phyloP scores from a whole-genome alignment of 2,329 filamentous ascomycete genomes.

The Endothia cerciana region DNA sequence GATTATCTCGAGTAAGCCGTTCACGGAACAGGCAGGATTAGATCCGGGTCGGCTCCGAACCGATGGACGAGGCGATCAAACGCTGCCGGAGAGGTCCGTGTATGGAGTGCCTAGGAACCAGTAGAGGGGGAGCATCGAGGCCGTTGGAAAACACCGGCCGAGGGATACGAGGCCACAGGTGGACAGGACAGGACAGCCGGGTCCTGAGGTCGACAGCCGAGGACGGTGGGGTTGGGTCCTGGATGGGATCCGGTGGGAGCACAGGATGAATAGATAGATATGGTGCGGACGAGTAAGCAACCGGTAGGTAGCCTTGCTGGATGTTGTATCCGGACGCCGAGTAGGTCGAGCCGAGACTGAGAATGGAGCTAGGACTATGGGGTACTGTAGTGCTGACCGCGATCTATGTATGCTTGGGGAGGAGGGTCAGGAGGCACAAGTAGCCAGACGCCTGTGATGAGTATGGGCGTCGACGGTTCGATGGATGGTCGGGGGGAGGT shows the following conservation, averaged over 20 bases:
- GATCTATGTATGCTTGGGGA: constrained; percentile 6
- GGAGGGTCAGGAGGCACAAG: constrained; percentile 17
- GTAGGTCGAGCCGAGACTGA: constrained; percentile 15
- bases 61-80: background rate
- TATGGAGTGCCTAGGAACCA: background rate
- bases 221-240: background rate
- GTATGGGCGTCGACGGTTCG: background rate
- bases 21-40: constrained; percentile 3
- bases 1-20: constrained; percentile 6
- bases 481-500: background rate
- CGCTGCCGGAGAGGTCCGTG: background rate
- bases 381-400: constrained; percentile 27
- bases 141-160: background rate
- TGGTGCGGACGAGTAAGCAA: constrained; percentile 13
- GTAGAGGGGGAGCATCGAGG: background rate
- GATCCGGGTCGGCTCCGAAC: background rate
- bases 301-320: constrained; percentile 7
- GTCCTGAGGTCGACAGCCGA: background rate
- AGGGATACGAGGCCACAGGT: background rate
- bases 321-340: background rate
- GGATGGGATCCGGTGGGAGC: constrained; percentile 2
- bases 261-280: constrained; percentile 15
- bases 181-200: background rate
- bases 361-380: background rate
- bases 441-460: constrained; percentile 1